Conservation (phyloP, 2,329 filamentous ascomycete species). For the Daldinia sp. region DNA sequence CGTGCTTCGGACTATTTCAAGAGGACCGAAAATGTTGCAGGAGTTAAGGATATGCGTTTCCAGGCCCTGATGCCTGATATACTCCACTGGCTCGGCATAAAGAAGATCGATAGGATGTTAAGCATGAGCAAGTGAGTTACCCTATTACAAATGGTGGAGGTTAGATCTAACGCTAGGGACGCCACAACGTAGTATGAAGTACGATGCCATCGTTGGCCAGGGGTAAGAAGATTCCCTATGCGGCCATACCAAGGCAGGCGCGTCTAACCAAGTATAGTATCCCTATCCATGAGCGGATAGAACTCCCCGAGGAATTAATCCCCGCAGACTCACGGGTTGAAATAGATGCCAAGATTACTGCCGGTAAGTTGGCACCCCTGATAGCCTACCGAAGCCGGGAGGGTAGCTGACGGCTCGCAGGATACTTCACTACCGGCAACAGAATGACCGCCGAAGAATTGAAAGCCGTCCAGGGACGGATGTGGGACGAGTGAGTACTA, state of each 20-base stretch:
- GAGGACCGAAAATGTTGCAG: slow-evolving; percentile 97
- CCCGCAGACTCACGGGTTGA: slow-evolving; percentile 96
- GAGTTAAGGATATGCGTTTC: slow-evolving; percentile 97
- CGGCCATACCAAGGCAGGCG: slow-evolving; percentile 37
- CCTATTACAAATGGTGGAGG: slow-evolving; percentile 31
- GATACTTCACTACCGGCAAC: slow-evolving; percentile 88
- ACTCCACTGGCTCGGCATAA: slow-evolving; percentile 97
- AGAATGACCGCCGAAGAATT: slow-evolving; percentile 90
- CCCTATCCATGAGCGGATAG: slow-evolving; percentile 88
- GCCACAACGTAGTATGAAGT: slow-evolving; percentile 76
- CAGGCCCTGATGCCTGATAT: slow-evolving; percentile 98
- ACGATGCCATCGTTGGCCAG: slow-evolving; percentile 87
- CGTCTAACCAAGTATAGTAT: slow-evolving; percentile 64
- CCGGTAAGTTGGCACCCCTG: slow-evolving; percentile 69
- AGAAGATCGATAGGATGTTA: slow-evolving; percentile 98
- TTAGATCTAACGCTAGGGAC: slow-evolving; percentile 47
- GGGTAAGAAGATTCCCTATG: slow-evolving; percentile 63
- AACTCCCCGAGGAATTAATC: slow-evolving; percentile 93
- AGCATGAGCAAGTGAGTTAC: slow-evolving; percentile 91
- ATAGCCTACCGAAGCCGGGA: slow-evolving; percentile 23
- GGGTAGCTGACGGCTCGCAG: slow-evolving; percentile 55
- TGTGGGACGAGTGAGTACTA: slow-evolving; percentile 82
- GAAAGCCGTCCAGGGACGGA: slow-evolving; percentile 84
- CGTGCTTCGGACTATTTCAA: slow-evolving; percentile 94
- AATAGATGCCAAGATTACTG: slow-evolving; percentile 98